A percentile compares a stretch with the other conserved stretches of the same genome.
phyloP scores from a whole-genome alignment of 169 alveolate genomes.

The Cardiosporidium cionae region DNA sequence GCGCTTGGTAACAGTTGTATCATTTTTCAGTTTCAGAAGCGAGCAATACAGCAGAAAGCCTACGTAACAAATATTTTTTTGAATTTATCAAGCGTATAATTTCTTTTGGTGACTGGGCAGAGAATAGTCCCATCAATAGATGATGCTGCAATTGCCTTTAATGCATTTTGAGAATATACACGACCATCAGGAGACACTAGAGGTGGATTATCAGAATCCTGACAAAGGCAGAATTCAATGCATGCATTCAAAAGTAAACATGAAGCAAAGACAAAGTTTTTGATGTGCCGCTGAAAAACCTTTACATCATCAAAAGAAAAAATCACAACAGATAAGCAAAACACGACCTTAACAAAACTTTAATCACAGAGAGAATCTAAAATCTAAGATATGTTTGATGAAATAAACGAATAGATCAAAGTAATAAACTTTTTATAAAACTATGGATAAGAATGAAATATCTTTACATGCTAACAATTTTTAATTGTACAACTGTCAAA shows the following conservation, averaged over 20 bases:
- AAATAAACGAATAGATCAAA: neutral
- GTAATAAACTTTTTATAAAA: no score
- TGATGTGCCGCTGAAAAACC: neutral
- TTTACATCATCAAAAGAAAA: neutral
- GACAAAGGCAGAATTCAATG: neutral
- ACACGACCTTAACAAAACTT: neutral
- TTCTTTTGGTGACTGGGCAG: conserved; percentile 51
- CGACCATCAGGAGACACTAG: conserved; percentile 62
- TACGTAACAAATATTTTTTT: conserved; percentile 40
- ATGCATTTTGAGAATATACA: conserved; percentile 56
- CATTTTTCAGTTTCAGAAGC: no score
- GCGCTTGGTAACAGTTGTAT: no score
- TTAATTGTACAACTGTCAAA: no score
- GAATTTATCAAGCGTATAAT: conserved; percentile 41
- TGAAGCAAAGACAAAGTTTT: neutral
- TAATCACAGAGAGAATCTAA: neutral
- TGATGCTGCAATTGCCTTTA: conserved; percentile 23
- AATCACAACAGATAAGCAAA: neutral
- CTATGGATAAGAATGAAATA: no score
- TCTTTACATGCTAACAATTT: no score
- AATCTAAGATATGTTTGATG: neutral
- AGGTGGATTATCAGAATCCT: conserved; percentile 70
- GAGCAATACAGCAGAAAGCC: no score
- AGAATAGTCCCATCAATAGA: conserved; percentile 26
- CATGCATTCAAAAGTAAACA: neutral